Evolutionary conservation across 192 early-diverging fungal genomes (phyloP), one percentile per base, ranked within the genome.

Genomic region (Umbelopsis sp.): DNA sequence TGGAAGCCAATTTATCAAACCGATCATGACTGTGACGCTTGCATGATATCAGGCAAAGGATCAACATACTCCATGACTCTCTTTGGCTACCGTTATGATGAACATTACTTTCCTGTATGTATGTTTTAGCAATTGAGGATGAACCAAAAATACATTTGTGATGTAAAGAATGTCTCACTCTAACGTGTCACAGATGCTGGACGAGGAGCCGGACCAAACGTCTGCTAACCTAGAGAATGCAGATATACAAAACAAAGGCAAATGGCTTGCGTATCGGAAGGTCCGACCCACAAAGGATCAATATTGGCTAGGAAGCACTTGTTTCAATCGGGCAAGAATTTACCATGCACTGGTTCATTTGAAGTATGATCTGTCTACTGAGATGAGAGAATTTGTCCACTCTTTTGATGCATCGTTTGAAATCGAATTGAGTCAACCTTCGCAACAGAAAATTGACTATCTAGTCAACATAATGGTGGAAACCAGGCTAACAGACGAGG

Each of bases 231-330:
- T 62, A 2, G 26, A 62, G 20, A 26, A 62, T 29, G 31, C 6
- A 34, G 56, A 62, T 0, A 4, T 11, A 11, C 38, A 11, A 31
- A 26, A 20, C 26, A 62, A 17, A 26, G 4, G 14, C 24, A 31
- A 29, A 14, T 62, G 56, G 56, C 56, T 62, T 62, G 24, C 29
- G 2, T 62, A 62, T 26, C 29, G 12, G 26, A 31, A 62, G 12
- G 31, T 34, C 56, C 56, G 56, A 62, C 56, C 56, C 17, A 7
- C 2, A 34, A 62, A 62, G n/a, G 56, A 36, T 20, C 31, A 34
- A 5, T 62, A 62, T 34, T 62, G 56, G 56, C 4, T 62, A 32
- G 56, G 56, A 62, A 62, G 56, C 56, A 62, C 56, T 34, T 62
- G 56, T 17, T 62, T 62, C 14, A n/a, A 62, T 34, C 31, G 56